Conservation (phyloP, 2,329 filamentous ascomycete species). For the Penicillium polonicum region DNA sequence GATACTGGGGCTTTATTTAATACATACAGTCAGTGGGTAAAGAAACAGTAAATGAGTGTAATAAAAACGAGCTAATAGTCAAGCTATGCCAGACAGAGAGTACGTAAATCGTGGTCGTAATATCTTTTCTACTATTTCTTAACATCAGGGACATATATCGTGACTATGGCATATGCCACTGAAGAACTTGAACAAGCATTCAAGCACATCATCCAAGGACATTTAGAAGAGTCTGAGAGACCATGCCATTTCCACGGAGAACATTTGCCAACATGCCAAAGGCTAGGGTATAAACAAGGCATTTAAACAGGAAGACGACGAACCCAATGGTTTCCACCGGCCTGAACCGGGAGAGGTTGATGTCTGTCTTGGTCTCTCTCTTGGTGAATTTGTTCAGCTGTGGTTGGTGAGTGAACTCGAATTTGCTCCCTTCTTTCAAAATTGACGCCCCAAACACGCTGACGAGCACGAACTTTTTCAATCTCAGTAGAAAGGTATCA, state of each 20-base stretch:
- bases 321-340: not conserved
- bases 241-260: not conserved
- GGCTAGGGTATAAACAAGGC: not conserved
- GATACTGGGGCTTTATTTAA: not conserved
- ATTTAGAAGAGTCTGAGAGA: not conserved
- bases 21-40: not conserved
- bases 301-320: not conserved
- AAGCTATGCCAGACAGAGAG: not conserved
- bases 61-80: not conserved
- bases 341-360: not conserved
- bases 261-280: not conserved
- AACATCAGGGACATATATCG: not conserved
- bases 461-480: not conserved
- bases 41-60: not conserved
- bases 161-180: too few species aligned
- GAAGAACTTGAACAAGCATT: too few species aligned
- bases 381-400: not conserved
- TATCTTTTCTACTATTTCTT: not conserved
- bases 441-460: not conserved
- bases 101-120: too few species aligned
- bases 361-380: not conserved
- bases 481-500: not conserved
- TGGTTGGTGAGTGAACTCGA: not conserved
- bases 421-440: not conserved
- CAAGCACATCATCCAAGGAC: not conserved